Evolutionary conservation across 495 filamentous ascomycete genomes (phyloP), one percentile per base, ranked within the genome.

Genomic region (Entonaema liquescens): DNA sequence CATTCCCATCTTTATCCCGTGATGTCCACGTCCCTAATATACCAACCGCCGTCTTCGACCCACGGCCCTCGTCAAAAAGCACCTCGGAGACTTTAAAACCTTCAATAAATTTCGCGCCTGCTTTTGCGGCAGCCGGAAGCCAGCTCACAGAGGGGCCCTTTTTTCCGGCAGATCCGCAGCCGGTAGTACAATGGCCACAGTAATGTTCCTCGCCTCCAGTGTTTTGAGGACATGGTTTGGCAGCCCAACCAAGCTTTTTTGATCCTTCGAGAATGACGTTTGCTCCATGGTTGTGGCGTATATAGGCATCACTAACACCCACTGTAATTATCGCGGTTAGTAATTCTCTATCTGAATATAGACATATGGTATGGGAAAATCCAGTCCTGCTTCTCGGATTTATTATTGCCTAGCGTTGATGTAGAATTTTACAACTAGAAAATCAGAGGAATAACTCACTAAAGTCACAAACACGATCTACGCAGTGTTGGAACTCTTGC

Each of bases 31-130:
- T 83, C 1, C 93, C 93, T 69, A 83, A 70, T 1, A 97, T 85
- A 0, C 93, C 93, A 6, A 78, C 82, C 0, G 92, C 92, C 11
- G 83, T 83, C 63, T 84, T 89, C 44, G 86, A 86, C 0, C 84
- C 84, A 5, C 76, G 75, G 9, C 77, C 79, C 6, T 86, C 77
- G 15, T 88, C 85, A 76, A 96, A 95, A 0, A 91, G 36, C 9
- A 98, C 84, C 67, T 83, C 85, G 3, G 91, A 85, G 0, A 85
- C 90, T 13, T 86, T 74, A 70, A 94, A 90, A 0, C 93, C 93
- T 82, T 98, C 93, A 5, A 93, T 84, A 73, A 96, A 96, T 40
- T 81, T 80, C 0, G 92, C 93, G 7, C 93, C 93, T 3, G 89
- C 87, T 57, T 83, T 84, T 2, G 85, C 88, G 3, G 94, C 94